Percentiles rank a stretch among this genome's conserved stretches.
Conservation (phyloP, 805 yeast genomes). For the Huiozyma sinensis region DNA sequence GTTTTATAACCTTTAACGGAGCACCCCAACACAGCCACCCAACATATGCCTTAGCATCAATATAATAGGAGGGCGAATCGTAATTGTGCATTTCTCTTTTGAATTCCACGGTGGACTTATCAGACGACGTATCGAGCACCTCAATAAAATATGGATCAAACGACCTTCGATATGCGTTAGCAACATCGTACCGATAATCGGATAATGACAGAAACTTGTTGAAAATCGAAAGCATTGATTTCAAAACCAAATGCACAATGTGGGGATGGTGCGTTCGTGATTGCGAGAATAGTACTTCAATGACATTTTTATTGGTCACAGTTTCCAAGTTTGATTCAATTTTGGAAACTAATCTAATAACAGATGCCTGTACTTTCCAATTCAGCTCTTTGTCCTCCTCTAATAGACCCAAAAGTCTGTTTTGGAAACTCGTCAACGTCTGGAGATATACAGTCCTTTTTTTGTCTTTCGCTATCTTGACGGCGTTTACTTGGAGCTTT, state of each 20-base stretch:
- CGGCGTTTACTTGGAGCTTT: conserved; percentile 47
- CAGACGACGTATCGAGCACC: conserved; percentile 34
- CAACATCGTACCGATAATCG: conserved; percentile 36
- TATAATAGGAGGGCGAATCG: conserved; percentile 38
- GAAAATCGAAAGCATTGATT: conserved; percentile 46
- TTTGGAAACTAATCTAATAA: conserved; percentile 39
- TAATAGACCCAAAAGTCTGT: conserved; percentile 20
- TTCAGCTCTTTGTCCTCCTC: conserved; percentile 18
- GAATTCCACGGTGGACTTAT: conserved; percentile 34
- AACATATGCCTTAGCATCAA: conserved; percentile 44
- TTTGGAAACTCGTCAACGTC: conserved; percentile 35
- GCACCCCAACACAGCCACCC: conserved; percentile 78
- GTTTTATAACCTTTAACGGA: conserved; percentile 32
- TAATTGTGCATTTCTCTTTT: conserved; percentile 41
- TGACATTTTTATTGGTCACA: conserved; percentile 30
- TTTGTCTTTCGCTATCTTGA: conserved; percentile 49
- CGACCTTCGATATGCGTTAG: conserved; percentile 33
- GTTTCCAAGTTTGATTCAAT: conserved; percentile 47
- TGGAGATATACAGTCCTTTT: conserved; percentile 39
- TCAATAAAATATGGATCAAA: conserved; percentile 34
- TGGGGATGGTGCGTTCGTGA: conserved; percentile 60
- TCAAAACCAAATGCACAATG: conserved; percentile 47
- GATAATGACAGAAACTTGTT: conserved; percentile 38
- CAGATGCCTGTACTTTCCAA: conserved; percentile 47
- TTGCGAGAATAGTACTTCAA: conserved; percentile 35